These are phyloP conservation scores for Apiospora phragmitis DNA, from an alignment of 2,329 filamentous ascomycete genomes.

Conservation along the genomic window DNA sequence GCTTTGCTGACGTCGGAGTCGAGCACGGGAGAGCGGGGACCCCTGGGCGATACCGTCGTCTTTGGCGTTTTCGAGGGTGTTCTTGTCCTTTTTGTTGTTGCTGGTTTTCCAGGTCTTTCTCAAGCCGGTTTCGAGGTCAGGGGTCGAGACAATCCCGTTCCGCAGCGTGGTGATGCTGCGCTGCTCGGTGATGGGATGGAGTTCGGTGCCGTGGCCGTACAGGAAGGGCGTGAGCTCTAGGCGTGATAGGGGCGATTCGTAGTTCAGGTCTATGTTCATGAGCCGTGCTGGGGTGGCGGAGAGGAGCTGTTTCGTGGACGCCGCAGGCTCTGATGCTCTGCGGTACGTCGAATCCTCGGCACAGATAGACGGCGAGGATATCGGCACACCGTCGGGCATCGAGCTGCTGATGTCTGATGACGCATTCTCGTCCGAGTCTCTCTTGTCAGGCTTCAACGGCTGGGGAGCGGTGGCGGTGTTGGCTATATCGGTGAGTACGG, in stretches of 20 bases:
- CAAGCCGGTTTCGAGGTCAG: not conserved
- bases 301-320: not conserved
- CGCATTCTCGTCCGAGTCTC: not conserved
- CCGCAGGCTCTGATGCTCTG: not conserved
- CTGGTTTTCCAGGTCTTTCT: not conserved
- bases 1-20: not conserved
- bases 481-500: not conserved
- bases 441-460: not conserved
- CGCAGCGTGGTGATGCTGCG: conserved; percentile 8
- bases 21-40: not conserved
- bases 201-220: conserved; percentile 5
- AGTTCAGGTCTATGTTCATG: not conserved
- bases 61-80: not conserved
- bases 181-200: conserved; percentile 10
- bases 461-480: not conserved
- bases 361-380: not conserved
- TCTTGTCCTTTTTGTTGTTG: not conserved
- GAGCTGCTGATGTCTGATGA: not conserved
- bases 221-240: conserved; percentile 7
- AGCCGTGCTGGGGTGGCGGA: not conserved
- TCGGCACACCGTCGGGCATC: not conserved
- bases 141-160: not conserved
- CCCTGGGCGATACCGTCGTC: not conserved
- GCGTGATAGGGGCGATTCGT: conserved; percentile 7
- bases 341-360: not conserved